These are phyloP conservation scores for Roridomyces roridus DNA, from an alignment of 768 basidiomycete genomes.

Conservation along the genomic window DNA sequence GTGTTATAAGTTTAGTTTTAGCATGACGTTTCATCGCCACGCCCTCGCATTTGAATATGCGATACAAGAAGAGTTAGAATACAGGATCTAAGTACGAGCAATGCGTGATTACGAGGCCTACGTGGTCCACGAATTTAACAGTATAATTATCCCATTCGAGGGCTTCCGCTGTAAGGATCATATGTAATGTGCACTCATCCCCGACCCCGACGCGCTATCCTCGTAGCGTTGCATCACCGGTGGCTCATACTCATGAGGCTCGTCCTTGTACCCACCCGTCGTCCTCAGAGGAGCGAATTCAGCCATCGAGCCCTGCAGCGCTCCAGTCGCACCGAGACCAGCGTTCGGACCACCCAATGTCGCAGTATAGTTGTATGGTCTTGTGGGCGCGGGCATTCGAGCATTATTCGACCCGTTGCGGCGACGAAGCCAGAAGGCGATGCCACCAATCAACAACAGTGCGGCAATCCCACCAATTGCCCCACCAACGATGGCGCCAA, in stretches of 20 bases:
- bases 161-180: slow-evolving; percentile 20
- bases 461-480: slow-evolving; percentile 48
- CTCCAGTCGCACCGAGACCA: slow-evolving; percentile 19
- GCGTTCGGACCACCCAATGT: slow-evolving; percentile 10
- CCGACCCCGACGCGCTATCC: slow-evolving; percentile 10
- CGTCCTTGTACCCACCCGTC: slow-evolving; percentile 15
- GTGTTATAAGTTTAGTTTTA: too few species aligned
- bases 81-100: background rate
- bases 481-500: slow-evolving; percentile 44
- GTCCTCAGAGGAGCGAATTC: background rate
- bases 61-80: too few species aligned
- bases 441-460: slow-evolving; percentile 44
- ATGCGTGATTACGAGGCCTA: background rate
- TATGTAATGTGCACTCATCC: slow-evolving; percentile 16
- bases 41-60: too few species aligned
- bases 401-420: slow-evolving; percentile 66
- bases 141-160: too few species aligned
- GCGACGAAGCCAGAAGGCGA: slow-evolving; percentile 60
- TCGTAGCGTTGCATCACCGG: slow-evolving; percentile 16
- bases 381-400: slow-evolving; percentile 50
- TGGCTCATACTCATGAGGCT: slow-evolving; percentile 11
- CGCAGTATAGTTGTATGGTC: slow-evolving; percentile 19
- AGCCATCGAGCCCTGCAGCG: slow-evolving; percentile 7
- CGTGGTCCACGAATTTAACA: background rate
- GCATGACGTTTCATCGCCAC: too few species aligned